Evolutionary conservation across 495 filamentous ascomycete species (phyloP).

Genomic region (Aspergillus sclerotioniger): DNA sequence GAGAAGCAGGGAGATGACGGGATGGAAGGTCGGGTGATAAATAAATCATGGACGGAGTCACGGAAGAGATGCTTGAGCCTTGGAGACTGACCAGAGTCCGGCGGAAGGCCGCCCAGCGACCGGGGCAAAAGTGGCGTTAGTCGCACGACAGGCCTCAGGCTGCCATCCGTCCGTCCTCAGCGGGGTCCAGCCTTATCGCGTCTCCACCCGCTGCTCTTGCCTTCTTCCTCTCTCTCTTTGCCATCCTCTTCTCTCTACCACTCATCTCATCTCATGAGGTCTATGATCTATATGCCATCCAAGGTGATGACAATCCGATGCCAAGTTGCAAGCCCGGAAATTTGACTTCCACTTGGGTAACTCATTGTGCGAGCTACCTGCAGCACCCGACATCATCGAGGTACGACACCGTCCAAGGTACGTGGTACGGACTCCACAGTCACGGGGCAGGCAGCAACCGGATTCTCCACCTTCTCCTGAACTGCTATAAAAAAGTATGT

Average conservation of each 20-base stretch:
- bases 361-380: neutral
- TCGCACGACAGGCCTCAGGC: neutral
- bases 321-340: no score
- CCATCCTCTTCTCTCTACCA: neutral
- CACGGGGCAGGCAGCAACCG: neutral
- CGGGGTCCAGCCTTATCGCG: neutral
- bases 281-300: no score
- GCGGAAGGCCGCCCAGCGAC: constrained; percentile 4
- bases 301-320: no score
- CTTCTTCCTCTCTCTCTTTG: neutral
- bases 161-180: neutral
- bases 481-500: neutral
- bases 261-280: neutral
- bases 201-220: neutral
- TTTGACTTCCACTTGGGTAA: neutral
- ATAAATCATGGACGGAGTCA: no score
- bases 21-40: neutral
- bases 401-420: neutral
- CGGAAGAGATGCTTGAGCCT: no score
- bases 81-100: neutral
- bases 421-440: neutral
- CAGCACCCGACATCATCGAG: neutral
- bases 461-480: neutral
- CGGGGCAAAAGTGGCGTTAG: constrained; percentile 9
- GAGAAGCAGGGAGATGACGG: neutral